Conservation (phyloP, 768 basidiomycete genomes). For the Boletus vinaceobasis region DNA sequence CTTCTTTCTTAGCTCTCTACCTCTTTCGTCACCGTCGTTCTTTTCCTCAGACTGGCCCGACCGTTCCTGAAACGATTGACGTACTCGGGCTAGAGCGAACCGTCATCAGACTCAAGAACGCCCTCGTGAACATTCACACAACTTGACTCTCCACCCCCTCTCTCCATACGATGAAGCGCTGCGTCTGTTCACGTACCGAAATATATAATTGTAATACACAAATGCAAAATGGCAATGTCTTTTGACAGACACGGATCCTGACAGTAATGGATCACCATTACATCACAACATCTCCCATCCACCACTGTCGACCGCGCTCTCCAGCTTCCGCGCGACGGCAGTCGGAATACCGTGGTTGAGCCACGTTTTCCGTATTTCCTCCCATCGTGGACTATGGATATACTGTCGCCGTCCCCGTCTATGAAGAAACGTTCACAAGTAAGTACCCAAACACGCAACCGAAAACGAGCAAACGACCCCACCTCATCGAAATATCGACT, state of each 20-base stretch:
- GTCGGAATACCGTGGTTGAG: constrained; percentile 87
- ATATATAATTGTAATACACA: background rate
- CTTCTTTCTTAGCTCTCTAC: background rate
- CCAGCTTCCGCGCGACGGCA: constrained; percentile 82
- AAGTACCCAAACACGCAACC: background rate
- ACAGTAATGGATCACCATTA: background rate
- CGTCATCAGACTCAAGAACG: constrained; percentile 15
- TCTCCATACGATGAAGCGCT: background rate
- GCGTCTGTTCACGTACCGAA: background rate
- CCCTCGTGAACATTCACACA: background rate
- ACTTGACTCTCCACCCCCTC: background rate
- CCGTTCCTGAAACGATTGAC: constrained; percentile 37
- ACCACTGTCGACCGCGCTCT: constrained; percentile 83
- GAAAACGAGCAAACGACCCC: constrained; percentile 13
- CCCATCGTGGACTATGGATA: constrained; percentile 80
- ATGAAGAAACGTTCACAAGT: background rate
- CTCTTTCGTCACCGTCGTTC: background rate
- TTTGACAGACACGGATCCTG: background rate
- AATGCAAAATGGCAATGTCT: background rate
- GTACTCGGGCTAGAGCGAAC: constrained; percentile 35
- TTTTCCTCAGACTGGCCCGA: constrained; percentile 39
- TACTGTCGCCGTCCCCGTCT: constrained; percentile 90
- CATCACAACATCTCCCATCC: constrained; percentile 83
- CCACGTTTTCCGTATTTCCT: constrained; percentile 91
- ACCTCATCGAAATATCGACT: constrained; percentile 90